A percentile compares a stretch with the other conserved stretches of the same genome.
These are phyloP conservation scores for Borealophlyctis nickersoniae DNA, from an alignment of 192 early-diverging fungal species.

Conservation along the genomic window DNA sequence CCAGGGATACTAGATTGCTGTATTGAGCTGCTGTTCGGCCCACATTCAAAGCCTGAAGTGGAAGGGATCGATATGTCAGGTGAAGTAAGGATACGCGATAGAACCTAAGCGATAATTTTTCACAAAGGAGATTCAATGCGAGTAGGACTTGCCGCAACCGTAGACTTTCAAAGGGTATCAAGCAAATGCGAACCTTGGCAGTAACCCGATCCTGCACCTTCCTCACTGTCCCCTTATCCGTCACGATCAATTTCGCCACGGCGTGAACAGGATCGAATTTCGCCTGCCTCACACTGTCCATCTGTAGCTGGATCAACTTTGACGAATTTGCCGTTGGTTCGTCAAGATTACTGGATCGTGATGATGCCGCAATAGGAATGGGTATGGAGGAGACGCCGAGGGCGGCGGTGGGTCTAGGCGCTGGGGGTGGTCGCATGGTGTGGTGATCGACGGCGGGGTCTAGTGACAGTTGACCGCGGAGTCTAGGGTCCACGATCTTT, in stretches of 20 bases:
- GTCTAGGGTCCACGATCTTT: not conserved
- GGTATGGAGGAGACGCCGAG: not conserved
- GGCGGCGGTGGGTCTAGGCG: not conserved
- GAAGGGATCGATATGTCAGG: not conserved
- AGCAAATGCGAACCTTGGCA: not conserved
- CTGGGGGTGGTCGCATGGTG: not conserved
- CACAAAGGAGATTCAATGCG: no score
- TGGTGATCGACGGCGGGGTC: not conserved
- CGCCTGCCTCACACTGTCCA: constrained; percentile 2
- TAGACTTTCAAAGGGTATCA: no score
- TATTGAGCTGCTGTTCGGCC: not conserved
- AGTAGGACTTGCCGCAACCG: no score
- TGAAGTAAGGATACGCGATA: not conserved
- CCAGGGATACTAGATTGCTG: not conserved
- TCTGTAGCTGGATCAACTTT: not conserved
- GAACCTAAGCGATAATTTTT: no score
- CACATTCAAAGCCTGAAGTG: constrained; percentile 5
- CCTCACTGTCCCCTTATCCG: not conserved
- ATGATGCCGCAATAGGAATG: no score
- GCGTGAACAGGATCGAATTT: constrained; percentile 4
- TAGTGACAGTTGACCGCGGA: not conserved
- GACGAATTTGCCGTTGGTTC: not conserved
- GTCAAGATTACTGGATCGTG: no score
- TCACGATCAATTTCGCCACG: not conserved
- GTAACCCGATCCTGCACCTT: not conserved